Conservation (phyloP, 2,329 filamentous ascomycete genomes). For the Bipolaris cookei region DNA sequence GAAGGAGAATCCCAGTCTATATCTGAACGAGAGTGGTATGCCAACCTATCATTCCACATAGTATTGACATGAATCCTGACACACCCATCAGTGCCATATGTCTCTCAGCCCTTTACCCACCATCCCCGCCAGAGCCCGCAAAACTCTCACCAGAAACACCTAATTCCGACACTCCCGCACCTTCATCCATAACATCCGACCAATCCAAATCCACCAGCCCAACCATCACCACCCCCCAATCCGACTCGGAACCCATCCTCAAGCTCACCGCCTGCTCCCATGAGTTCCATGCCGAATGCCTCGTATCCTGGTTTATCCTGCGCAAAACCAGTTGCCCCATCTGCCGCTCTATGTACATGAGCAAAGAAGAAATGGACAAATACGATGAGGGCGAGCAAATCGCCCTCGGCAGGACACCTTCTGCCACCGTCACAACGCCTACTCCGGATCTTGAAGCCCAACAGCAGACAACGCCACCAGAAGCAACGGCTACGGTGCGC, state of each 20-base stretch:
- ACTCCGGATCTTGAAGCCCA: constrained; percentile 6
- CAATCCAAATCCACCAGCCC: not conserved
- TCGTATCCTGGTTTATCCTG: constrained; percentile 40
- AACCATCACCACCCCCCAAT: constrained; percentile 1
- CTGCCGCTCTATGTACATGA: constrained; percentile 38
- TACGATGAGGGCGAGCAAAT: constrained; percentile 23
- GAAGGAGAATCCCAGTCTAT: constrained; percentile 25
- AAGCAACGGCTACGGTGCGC: not conserved
- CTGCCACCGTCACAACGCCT: not conserved
- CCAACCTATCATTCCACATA: not conserved
- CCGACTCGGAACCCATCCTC: constrained; percentile 32
- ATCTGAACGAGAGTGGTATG: constrained; percentile 39
- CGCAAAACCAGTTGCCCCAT: constrained; percentile 43
- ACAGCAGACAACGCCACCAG: not conserved
- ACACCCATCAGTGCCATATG: constrained; percentile 36
- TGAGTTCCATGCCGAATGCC: constrained; percentile 43
- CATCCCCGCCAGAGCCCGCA: constrained; percentile 36
- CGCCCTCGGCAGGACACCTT: not conserved
- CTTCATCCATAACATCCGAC: not conserved
- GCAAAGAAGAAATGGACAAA: constrained; percentile 26
- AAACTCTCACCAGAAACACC: constrained; percentile 23
- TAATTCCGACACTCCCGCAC: constrained; percentile 11
- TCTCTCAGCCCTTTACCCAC: constrained; percentile 37
- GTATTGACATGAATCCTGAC: constrained; percentile 12
- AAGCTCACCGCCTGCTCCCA: constrained; percentile 35